Evolutionary conservation across 2,329 filamentous ascomycete genomes (phyloP).

Genomic region (Aspergillus melleus): DNA sequence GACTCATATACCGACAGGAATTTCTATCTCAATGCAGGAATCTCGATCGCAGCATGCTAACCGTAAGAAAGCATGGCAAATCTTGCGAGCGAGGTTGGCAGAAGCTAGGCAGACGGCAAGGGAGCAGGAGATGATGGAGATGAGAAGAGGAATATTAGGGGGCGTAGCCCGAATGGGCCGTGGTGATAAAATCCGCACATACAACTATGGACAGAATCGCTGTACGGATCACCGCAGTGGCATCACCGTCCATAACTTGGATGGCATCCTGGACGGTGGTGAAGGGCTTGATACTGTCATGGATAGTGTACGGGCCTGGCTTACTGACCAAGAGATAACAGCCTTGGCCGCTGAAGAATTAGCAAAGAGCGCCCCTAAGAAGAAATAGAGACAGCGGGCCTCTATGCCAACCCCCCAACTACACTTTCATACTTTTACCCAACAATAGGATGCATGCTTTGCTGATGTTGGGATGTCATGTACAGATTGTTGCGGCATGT

Average conservation of each 20-base stretch:
- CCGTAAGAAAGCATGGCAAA: conserved; percentile 79
- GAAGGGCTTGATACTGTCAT: conserved; percentile 73
- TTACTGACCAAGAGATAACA: conserved; percentile 72
- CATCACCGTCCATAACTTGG: conserved; percentile 74
- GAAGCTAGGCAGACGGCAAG: conserved; percentile 76
- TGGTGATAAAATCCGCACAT: conserved; percentile 91
- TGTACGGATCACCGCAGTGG: conserved; percentile 88
- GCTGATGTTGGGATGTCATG: background rate
- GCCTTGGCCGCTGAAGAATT: conserved; percentile 66
- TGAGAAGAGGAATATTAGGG: conserved; percentile 77
- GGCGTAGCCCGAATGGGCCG: conserved; percentile 77
- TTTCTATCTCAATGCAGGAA: conserved; percentile 88
- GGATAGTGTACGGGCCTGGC: conserved; percentile 74
- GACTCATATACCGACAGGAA: conserved; percentile 85
- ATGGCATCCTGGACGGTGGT: conserved; percentile 75
- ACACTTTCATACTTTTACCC: background rate
- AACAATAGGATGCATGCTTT: too few species aligned
- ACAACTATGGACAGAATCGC: conserved; percentile 76
- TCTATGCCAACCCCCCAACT: background rate
- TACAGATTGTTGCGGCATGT: background rate
- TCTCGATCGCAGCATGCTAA: conserved; percentile 87
- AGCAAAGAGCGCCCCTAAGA: conserved; percentile 32
- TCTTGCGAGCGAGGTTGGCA: conserved; percentile 79
- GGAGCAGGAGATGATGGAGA: conserved; percentile 72
- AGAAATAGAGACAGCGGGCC: background rate